Base-by-base conservation (phyloP, 2,329 filamentous ascomycete species). In the Apiospora phragmitis region DNA sequence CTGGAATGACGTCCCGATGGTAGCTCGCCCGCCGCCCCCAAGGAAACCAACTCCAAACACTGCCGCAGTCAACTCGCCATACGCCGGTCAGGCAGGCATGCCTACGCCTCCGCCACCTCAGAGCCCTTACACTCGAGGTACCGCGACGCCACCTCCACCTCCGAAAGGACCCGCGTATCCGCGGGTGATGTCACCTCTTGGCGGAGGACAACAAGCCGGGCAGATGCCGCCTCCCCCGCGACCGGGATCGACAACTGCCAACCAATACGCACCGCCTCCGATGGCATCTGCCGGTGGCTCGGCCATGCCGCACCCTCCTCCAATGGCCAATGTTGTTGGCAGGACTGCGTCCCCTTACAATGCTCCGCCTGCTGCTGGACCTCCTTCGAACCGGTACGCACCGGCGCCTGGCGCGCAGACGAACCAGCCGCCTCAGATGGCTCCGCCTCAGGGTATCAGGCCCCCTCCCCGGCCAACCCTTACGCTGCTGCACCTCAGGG, bases 1-100 rank as follows among this genome's bases (percentile, higher is more conserved):
- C 76, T 99, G 96, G 96, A 99, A 99, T 76, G 96, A 99, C 81
- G 92, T 97, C 68, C 96, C 96, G 1, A 88, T 97, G 77, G 93
- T 98, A 65, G 87, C 89, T 65, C 94, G 95, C 84, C 84, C 88
- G 69, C 87, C 92, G n/a, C 88, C 89, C 18, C 88, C 91, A 29
- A 90, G 95, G 74, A 90, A 92, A 78, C 87, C 87, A 65, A 98
- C 95, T 0, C 94, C 95, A 2, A 90, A 87, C 70, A 85, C 90
- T 26, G 88, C 90, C 68, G 85, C 92, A 3, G 90, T 94, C 68
- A 89, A 87, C n/a, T 90, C 93, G 24, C 93, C 94, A 11, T 97
- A 96, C 84, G 87, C 90, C 1, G 89, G 89, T 75, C 90, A 93
- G 77, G 86, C 87, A 83, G 84, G 72, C 79, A 84, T 32, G 78